Conservation (phyloP, 2,329 filamentous ascomycete species). For the Fusarium sp. region DNA sequence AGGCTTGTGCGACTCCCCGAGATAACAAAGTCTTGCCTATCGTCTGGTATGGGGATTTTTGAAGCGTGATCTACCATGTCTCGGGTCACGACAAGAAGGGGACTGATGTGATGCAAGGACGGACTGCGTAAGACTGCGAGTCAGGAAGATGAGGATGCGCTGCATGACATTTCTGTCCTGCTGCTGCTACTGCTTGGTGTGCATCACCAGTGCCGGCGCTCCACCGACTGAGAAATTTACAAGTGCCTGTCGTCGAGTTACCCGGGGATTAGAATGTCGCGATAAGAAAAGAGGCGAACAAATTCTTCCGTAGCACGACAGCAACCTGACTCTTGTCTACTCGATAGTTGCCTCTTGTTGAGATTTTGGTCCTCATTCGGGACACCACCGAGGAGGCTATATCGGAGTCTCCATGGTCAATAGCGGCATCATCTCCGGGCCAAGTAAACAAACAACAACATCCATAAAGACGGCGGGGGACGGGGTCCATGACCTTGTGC, state of each 20-base stretch:
- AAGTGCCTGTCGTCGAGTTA: not conserved
- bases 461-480: slow-evolving; percentile 21
- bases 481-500: slow-evolving; percentile 19
- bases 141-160: slow-evolving; percentile 6
- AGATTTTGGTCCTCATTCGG: slow-evolving; percentile 6
- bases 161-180: slow-evolving; percentile 20
- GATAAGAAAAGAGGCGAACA: not conserved
- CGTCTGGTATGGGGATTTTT: slow-evolving; percentile 8
- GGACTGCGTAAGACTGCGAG: slow-evolving; percentile 8
- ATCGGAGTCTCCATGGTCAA: slow-evolving; percentile 26
- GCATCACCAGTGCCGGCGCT: slow-evolving; percentile 19
- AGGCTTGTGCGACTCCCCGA: slow-evolving; percentile 12
- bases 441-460: slow-evolving; percentile 44
- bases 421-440: slow-evolving; percentile 18
- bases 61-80: slow-evolving; percentile 16
- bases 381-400: slow-evolving; percentile 11
- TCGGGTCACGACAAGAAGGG: not conserved
- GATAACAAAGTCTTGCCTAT: not conserved
- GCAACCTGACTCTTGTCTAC: not conserved
- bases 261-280: not conserved
- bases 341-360: not conserved
- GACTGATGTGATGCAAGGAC: not conserved
- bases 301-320: not conserved
- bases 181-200: not conserved
- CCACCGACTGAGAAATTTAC: slow-evolving; percentile 11